Evolutionary conservation across 164 flowering plant species (phyloP).

Genomic region (Platanus orientalis): DNA sequence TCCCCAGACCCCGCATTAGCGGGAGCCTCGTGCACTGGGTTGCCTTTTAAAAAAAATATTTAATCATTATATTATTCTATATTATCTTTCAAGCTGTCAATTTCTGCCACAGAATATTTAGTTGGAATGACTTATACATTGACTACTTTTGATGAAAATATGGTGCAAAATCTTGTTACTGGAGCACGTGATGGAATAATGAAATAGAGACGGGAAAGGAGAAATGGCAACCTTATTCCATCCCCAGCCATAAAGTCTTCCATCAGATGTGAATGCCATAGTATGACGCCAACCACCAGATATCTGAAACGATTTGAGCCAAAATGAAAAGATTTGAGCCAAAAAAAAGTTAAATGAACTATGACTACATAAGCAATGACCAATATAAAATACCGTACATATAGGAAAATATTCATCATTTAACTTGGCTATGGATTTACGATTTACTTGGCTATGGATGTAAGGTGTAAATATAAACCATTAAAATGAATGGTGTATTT

Average conservation of each 20-base stretch:
- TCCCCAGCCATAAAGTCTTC: conserved; percentile 96
- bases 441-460: too few species aligned
- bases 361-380: neutral
- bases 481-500: too few species aligned
- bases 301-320: conserved; percentile 46
- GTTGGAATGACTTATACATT: neutral
- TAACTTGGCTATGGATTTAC: too few species aligned
- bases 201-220: neutral
- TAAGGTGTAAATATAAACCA: too few species aligned
- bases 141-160: neutral
- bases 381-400: neutral
- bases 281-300: conserved; percentile 99
- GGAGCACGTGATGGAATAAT: neutral
- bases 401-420: neutral
- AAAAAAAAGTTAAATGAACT: conserved; percentile 5
- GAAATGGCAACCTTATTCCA: conserved; percentile 80
- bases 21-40: too few species aligned
- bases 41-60: too few species aligned
- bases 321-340: conserved; percentile 31
- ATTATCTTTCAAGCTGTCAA: neutral
- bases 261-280: conserved; percentile 88
- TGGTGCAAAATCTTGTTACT: neutral
- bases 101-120: neutral
- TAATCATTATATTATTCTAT: neutral
- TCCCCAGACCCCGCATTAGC: too few species aligned